Evolutionary conservation across 352 stramenopile genomes (phyloP).

Genomic region (Phytophthora tubulina): DNA sequence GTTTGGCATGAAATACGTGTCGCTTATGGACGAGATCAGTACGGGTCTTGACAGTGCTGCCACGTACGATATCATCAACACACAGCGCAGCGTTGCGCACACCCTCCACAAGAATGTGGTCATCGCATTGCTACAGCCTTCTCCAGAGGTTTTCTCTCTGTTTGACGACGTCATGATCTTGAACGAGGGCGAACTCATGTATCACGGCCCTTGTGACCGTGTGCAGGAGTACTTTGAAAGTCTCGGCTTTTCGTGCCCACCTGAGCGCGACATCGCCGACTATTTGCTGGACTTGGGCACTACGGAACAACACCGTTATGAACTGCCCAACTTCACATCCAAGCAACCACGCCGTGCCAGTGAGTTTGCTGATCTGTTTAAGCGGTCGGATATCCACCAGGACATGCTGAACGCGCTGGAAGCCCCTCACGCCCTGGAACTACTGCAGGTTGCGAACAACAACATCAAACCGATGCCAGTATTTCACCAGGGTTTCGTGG

Average conservation of each 20-base stretch:
- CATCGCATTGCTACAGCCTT: slow-evolving; percentile 85
- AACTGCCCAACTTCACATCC: slow-evolving; percentile 7
- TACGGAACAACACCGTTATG: slow-evolving; percentile 37
- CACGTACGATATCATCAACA: slow-evolving; percentile 46
- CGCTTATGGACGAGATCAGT: slow-evolving; percentile 92
- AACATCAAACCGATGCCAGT: slow-evolving; percentile 19
- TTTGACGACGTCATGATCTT: slow-evolving; percentile 71
- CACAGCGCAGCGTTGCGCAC: slow-evolving; percentile 30
- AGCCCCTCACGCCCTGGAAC: slow-evolving; percentile 29
- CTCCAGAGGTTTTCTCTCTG: slow-evolving; percentile 89
- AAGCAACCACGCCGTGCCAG: slow-evolving; percentile 31
- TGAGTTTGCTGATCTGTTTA: slow-evolving; percentile 45
- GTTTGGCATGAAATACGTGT: slow-evolving; percentile 69
- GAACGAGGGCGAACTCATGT: slow-evolving; percentile 89
- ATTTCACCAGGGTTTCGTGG: slow-evolving; percentile 50
- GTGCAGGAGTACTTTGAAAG: slow-evolving; percentile 52
- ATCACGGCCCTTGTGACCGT: slow-evolving; percentile 56
- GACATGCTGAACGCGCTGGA: slow-evolving; percentile 41
- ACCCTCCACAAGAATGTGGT: slow-evolving; percentile 47
- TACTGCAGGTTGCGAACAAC: slow-evolving; percentile 26
- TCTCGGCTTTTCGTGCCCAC: slow-evolving; percentile 49
- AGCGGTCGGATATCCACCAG: slow-evolving; percentile 45
- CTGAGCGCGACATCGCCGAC: slow-evolving; percentile 41
- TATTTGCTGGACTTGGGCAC: slow-evolving; percentile 45
- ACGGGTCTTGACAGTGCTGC: slow-evolving; percentile 90